phyloP scores from a whole-genome alignment of 2,329 filamentous ascomycete species.

The Pseudonectria foliicola region DNA sequence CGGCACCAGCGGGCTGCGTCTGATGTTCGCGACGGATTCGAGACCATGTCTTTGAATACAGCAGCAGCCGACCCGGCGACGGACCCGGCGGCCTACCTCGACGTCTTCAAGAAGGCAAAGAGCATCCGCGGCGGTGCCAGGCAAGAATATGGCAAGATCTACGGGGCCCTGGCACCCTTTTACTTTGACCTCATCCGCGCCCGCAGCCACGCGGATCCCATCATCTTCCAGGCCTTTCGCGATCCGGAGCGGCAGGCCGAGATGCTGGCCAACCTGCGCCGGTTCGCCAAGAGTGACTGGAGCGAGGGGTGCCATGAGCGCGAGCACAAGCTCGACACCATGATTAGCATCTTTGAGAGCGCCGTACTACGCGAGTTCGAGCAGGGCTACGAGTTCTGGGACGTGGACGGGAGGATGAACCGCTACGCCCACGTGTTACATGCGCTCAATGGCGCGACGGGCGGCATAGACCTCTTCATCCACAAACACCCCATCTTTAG shows the following conservation, averaged over 20 bases:
- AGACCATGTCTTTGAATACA: slow-evolving; percentile 58
- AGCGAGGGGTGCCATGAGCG: slow-evolving; percentile 65
- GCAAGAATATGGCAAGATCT: slow-evolving; percentile 85
- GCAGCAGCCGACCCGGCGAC: slow-evolving; percentile 38
- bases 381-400: slow-evolving; percentile 81
- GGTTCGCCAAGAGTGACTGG: slow-evolving; percentile 76
- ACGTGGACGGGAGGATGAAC: slow-evolving; percentile 82
- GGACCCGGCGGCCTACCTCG: slow-evolving; percentile 59
- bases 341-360: slow-evolving; percentile 80
- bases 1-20: slow-evolving; percentile 31
- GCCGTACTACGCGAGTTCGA: slow-evolving; percentile 89
- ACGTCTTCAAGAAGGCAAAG: slow-evolving; percentile 60
- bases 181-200: slow-evolving; percentile 75
- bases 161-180: slow-evolving; percentile 80
- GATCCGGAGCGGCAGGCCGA: slow-evolving; percentile 86
- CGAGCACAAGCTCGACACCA: slow-evolving; percentile 63
- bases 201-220: slow-evolving; percentile 68
- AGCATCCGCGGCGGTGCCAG: slow-evolving; percentile 81
- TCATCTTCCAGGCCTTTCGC: slow-evolving; percentile 78
- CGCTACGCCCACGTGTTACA: slow-evolving; percentile 83
- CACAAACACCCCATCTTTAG: slow-evolving; percentile 81
- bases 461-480: slow-evolving; percentile 77
- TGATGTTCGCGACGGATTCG: slow-evolving; percentile 61
- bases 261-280: slow-evolving; percentile 74
- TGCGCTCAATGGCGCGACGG: slow-evolving; percentile 70